Conservation (phyloP, 2,329 filamentous ascomycete species). For the Bertia moriformis region DNA sequence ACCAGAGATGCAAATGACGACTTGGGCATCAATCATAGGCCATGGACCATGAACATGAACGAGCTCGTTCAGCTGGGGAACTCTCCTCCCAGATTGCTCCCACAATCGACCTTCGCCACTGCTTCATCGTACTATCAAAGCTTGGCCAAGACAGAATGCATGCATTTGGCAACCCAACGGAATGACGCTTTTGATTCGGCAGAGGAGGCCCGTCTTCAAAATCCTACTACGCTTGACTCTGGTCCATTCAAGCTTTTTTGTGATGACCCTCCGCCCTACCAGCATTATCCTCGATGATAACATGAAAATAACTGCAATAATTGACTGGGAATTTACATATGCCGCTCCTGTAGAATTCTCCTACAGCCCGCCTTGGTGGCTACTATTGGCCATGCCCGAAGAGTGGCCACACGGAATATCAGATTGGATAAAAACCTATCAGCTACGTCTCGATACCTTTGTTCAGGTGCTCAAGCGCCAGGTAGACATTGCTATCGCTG, state of each 20-base stretch:
- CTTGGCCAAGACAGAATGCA: not conserved
- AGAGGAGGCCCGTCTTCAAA: not conserved
- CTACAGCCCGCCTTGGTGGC: conserved; percentile 7
- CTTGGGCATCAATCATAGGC: not conserved
- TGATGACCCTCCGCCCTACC: conserved; percentile 6
- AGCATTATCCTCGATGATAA: conserved; percentile 6
- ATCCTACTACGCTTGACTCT: not conserved
- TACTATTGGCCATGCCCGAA: conserved; percentile 6
- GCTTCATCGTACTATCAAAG: not conserved
- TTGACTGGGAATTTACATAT: conserved; percentile 9
- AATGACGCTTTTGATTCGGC: not conserved
- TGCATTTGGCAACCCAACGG: not conserved
- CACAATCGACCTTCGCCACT: not conserved
- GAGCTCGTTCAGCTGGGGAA: not conserved
- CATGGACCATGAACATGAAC: not conserved
- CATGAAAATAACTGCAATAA: conserved; percentile 4
- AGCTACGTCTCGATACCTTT: conserved; percentile 3
- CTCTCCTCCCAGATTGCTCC: not conserved
- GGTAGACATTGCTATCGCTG: too few relatives aligned
- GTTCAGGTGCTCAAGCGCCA: not conserved
- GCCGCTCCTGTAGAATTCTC: conserved; percentile 6
- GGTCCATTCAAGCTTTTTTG: conserved; percentile 6
- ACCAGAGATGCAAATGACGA: not conserved
- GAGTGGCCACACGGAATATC: conserved; percentile 5
- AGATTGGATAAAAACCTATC: conserved; percentile 2